Percentiles rank a stretch among this genome's conserved stretches.
phyloP scores from a whole-genome alignment of 176 grass and related monocot genomes.

The Oryza glumipatula region DNA sequence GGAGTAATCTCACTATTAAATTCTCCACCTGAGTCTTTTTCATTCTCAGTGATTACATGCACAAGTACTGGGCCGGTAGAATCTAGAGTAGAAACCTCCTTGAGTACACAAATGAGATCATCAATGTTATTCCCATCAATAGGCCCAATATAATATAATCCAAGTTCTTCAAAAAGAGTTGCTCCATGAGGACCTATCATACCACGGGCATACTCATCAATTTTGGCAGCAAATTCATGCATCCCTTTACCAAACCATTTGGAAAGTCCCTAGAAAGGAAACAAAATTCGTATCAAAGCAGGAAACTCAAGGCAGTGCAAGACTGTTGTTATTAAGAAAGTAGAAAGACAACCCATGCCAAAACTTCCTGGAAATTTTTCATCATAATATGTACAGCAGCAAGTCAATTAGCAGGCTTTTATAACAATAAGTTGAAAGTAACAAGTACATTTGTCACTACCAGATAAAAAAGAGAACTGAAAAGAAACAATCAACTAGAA shows the following conservation, averaged over 20 bases:
- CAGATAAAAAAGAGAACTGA: neutral
- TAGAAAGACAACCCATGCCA: neutral
- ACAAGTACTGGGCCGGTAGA: slow-evolving; percentile 76
- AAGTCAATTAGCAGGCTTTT: neutral
- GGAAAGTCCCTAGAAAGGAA: slow-evolving; percentile 56
- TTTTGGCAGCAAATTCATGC: slow-evolving; percentile 82
- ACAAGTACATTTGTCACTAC: neutral
- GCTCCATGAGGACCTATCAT: slow-evolving; percentile 80
- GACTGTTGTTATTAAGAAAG: neutral
- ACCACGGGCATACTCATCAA: slow-evolving; percentile 80
- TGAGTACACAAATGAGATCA: slow-evolving; percentile 80
- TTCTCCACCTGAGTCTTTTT: slow-evolving; percentile 43
- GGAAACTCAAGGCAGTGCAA: slow-evolving; percentile 9
- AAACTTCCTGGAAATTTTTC: neutral
- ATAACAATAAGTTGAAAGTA: slow-evolving; percentile 11
- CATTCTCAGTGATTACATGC: slow-evolving; percentile 68
- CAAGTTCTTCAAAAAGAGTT: slow-evolving; percentile 89
- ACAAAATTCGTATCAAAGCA: slow-evolving; percentile 20
- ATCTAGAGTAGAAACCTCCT: slow-evolving; percentile 64
- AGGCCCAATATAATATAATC: slow-evolving; percentile 83
- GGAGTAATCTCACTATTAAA: slow-evolving; percentile 35
- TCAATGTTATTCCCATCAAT: slow-evolving; percentile 80
- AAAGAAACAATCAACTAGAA: neutral
- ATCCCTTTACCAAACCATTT: slow-evolving; percentile 84
- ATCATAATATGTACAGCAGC: neutral